Evolutionary conservation across 2,329 filamentous ascomycete genomes (phyloP).

Genomic region (Rutstroemia sp.): DNA sequence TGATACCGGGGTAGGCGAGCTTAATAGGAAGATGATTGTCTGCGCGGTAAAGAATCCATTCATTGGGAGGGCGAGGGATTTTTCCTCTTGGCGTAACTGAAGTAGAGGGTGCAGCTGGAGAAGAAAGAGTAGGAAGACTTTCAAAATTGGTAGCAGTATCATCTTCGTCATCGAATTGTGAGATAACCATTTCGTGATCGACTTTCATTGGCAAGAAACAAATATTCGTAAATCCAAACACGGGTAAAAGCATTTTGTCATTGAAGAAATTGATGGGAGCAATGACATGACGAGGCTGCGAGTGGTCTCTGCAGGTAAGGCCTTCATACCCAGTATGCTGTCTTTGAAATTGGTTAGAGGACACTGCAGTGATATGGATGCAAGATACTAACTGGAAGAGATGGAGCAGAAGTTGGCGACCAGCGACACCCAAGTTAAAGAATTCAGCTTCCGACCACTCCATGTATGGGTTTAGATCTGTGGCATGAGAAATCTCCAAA

Average conservation of each 20-base stretch:
- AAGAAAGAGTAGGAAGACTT: neutral
- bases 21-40: constrained; percentile 3
- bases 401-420: neutral
- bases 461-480: neutral
- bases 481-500: neutral
- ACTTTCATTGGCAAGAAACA: neutral
- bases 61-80: constrained; percentile 2
- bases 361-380: neutral
- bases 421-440: neutral
- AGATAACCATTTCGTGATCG: neutral
- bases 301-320: neutral
- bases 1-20: neutral
- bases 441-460: neutral
- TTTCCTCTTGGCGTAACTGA: neutral
- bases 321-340: neutral
- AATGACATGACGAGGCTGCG: neutral
- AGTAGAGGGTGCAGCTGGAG: neutral
- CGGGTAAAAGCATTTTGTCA: neutral
- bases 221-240: neutral
- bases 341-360: neutral
- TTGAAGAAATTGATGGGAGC: neutral
- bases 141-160: neutral
- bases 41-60: constrained; percentile 1
- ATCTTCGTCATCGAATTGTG: neutral
- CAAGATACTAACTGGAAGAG: neutral